phyloP scores from a whole-genome alignment of 345 rosid species.

The sweet orange (Citrus sinensis) region DVS_A1.0 CM039161.1:18478501-18479000 shows the following conservation, averaged over 20 bases:
- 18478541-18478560: not conserved
- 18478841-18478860: conserved; percentile 92
- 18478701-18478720: conserved; percentile 1
- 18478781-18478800: not conserved
- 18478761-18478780: not conserved
- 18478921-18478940: conserved; percentile 66
- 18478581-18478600: not conserved
- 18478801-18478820: not conserved
- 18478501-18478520: conserved; percentile 89
- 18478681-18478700: not conserved
- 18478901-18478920: conserved; percentile 96
- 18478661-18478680: no score
- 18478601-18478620: not conserved
- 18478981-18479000: not conserved
- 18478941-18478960: conserved; percentile 90
- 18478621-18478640: not conserved
- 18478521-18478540: conserved; percentile 88
- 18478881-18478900: conserved; percentile 76
- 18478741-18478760: not conserved
- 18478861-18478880: conserved; percentile 81
- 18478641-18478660: not conserved
- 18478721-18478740: not conserved
- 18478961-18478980: conserved; percentile 47
- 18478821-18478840: conserved; percentile 24
- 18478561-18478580: not conserved